A percentile compares a stretch with the other conserved stretches of the same genome.
Evolutionary conservation across 495 filamentous ascomycete genomes (phyloP).

Genomic region (Penicillium turbatum): DNA sequence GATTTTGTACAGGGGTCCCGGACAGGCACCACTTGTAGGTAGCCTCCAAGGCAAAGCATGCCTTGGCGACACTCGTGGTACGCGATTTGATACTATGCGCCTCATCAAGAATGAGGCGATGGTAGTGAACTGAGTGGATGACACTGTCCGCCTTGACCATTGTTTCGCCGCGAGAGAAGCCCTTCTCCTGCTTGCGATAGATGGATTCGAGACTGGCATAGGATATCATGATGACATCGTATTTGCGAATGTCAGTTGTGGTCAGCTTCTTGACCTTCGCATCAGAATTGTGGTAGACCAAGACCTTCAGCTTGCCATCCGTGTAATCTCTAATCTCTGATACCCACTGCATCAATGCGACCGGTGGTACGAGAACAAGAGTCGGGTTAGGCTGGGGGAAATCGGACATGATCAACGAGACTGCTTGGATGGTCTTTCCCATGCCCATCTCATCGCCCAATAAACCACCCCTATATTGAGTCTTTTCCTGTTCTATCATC

Average conservation of each 20-base stretch:
- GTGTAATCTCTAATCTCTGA: constrained; percentile 92
- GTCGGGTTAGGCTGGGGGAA: constrained; percentile 78
- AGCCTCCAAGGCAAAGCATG: constrained; percentile 83
- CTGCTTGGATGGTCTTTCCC: constrained; percentile 97
- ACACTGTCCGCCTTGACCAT: constrained; percentile 77
- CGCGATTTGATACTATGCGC: constrained; percentile 93
- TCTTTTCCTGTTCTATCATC: constrained; percentile 87
- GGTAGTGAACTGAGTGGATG: constrained; percentile 82
- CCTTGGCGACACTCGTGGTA: constrained; percentile 84
- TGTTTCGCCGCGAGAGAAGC: constrained; percentile 73
- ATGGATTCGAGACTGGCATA: constrained; percentile 91
- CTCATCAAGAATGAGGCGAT: constrained; percentile 91
- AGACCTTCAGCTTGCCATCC: constrained; percentile 78
- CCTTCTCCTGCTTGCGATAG: constrained; percentile 87
- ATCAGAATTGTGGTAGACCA: constrained; percentile 86
- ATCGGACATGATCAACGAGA: constrained; percentile 96
- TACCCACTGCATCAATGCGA: constrained; percentile 96
- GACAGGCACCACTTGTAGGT: constrained; percentile 92
- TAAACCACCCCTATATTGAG: constrained; percentile 78
- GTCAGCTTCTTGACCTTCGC: constrained; percentile 70
- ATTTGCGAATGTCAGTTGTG: constrained; percentile 68
- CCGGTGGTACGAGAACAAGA: constrained; percentile 87
- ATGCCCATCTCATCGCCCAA: constrained; percentile 97
- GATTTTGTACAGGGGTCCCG: constrained; percentile 91
- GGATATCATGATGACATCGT: constrained; percentile 93